Base-by-base conservation (phyloP, 2,329 filamentous ascomycete genomes). In the Acephala macrosclerotiorum region DNA sequence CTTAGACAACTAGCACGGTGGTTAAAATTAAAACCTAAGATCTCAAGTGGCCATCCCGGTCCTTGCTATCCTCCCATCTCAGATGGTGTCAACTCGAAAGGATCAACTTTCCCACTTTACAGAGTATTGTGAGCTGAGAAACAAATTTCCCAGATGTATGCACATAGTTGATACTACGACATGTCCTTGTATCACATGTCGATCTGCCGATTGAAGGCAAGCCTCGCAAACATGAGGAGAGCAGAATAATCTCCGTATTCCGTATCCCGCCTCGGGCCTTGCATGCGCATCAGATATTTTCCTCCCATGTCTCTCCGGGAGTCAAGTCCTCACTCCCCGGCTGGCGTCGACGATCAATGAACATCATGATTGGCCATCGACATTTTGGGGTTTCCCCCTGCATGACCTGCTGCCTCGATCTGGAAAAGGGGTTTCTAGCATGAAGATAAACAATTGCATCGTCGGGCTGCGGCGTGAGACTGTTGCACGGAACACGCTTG, bases 221-320 rank as follows among this genome's bases (percentile, higher is more conserved):
- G 38, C 9, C 29, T 33, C 9, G 38, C 12, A 42, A 42, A 16
- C 18, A 16, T n/a, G 3, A 2, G n/a, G 12, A 22, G n/a, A 22
- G n/a, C 45, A n/a, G 45, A 49, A 33, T 53, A 18, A 33, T 53
- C 49, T 33, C 49, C 25, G 49, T 29, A 53, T 33, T 25, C n/a
- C 40, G n/a, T n/a, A 8, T 49, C 45, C n/a, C 45, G 45, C 45
- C 6, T 49, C 45, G 20, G 20, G 20, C n/a, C 20, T 11, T 49
- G 29, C n/a, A n/a, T n/a, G n/a, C n/a, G 18, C 3, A 45, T n/a
- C 42, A 45, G 42, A 45, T 45, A 42, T 45, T 45, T 45, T 18
- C 45, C 45, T 49, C 45, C 45, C 45, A 29, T 33, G 22, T 53
- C 14, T 29, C 49, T n/a, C n/a, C n/a, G n/a, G n/a, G n/a, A n/a